Evolutionary conservation across 2,329 filamentous ascomycete genomes (phyloP), one percentile per base, ranked within the genome.

Genomic region (Thelonectria olida): DNA sequence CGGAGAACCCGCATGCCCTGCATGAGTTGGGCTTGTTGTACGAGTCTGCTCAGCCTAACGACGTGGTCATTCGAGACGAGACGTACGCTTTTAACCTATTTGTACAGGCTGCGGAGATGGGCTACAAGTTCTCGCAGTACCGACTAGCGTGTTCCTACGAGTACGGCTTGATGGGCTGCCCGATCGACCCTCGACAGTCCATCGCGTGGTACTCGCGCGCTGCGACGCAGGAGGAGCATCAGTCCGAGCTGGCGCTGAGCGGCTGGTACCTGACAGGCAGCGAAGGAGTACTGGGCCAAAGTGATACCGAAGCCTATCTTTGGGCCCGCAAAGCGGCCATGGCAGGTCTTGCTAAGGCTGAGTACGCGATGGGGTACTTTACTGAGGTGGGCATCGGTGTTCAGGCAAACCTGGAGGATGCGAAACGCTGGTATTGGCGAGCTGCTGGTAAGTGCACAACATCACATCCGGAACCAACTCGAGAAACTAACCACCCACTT

Each of bases 311-410:
- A 76, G 96, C 96, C 1, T 99, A 97, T 75, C 85, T 99, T 2
- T 99, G 96, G 96, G 95, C 96, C 10, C 85, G 95, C 20, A 98
- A 97, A 78, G 95, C 96, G 2, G 96, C 96, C 0, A 88, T 90
- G 65, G 91, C 93, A 4, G 93, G 95, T 3, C 79, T 97, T 36
- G 89, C 93, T 7, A 99, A 98, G 82, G 96, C 96, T 0, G 92
- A 98, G 80, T 98, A 97, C 79, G 96, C 95, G 0, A 97, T 99
- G 76, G 96, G 96, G 0, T 97, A 98, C 79, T 97, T 97, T 74
- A 96, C 92, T 1, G 96, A 99, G 78, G 90, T 96, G 49, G 96
- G 96, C 12, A 98, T 99, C 69, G 96, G 96, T 27, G 89, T 92
- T 66, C 84, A 90, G 15, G 88, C 91, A 8, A 96, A 95, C 75